These are phyloP conservation scores for Aaosphaeria pasadenensis DNA, from an alignment of 2,329 filamentous ascomycete species.

Conservation along the genomic window DNA sequence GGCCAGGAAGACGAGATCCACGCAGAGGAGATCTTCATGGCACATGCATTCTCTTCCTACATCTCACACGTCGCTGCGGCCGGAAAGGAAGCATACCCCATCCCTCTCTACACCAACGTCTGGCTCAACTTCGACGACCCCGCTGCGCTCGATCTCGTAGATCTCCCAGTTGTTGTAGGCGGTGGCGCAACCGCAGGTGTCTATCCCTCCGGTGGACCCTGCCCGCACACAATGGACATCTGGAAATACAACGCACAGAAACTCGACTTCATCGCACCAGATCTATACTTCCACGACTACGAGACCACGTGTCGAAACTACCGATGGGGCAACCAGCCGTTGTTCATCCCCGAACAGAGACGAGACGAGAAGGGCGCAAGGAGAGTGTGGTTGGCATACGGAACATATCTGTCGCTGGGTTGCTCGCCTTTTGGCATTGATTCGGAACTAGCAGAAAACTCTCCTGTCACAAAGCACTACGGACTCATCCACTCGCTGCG, in stretches of 20 bases:
- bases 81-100: slow-evolving; percentile 40
- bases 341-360: slow-evolving; percentile 54
- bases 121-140: slow-evolving; percentile 42
- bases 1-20: slow-evolving; percentile 25
- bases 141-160: slow-evolving; percentile 22
- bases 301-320: slow-evolving; percentile 44
- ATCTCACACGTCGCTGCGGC: slow-evolving; percentile 41
- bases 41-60: slow-evolving; percentile 44
- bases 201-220: slow-evolving; percentile 49
- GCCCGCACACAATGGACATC: slow-evolving; percentile 44
- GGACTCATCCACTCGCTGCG: slow-evolving; percentile 15
- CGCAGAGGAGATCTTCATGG: slow-evolving; percentile 50
- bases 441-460: slow-evolving; percentile 30
- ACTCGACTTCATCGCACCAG: slow-evolving; percentile 48
- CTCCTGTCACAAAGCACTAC: background rate
- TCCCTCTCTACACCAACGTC: slow-evolving; percentile 47
- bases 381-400: slow-evolving; percentile 24
- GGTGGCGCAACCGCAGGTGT: slow-evolving; percentile 44
- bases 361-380: slow-evolving; percentile 42
- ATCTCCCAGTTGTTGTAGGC: slow-evolving; percentile 36
- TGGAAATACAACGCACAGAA: slow-evolving; percentile 42
- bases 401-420: slow-evolving; percentile 15
- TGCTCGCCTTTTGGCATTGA: slow-evolving; percentile 39
- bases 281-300: slow-evolving; percentile 51
- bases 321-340: slow-evolving; percentile 41